Evolutionary conservation across 306 rosid genomes (phyloP).

Genomic region (Phaseolus lunatus): DNA sequence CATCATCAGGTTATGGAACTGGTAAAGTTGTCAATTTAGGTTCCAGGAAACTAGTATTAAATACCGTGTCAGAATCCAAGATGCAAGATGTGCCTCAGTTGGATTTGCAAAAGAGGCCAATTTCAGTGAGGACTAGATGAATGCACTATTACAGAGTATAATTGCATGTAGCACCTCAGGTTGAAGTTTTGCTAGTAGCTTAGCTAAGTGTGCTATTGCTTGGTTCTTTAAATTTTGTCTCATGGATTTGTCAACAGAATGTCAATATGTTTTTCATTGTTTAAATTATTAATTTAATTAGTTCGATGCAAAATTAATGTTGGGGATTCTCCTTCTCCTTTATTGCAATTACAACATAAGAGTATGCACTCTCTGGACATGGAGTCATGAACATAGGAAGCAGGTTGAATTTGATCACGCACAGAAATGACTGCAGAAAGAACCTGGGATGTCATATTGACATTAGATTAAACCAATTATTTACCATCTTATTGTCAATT

Average conservation of each 20-base stretch:
- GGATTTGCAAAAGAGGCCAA: slow-evolving; percentile 60
- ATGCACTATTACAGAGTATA: slow-evolving; percentile 42
- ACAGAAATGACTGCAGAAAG: neutral
- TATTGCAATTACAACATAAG: neutral
- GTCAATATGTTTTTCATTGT: neutral
- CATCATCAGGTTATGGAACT: slow-evolving; percentile 48
- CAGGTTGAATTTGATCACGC: slow-evolving; percentile 16
- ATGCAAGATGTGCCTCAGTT: slow-evolving; percentile 44
- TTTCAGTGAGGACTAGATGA: slow-evolving; percentile 62
- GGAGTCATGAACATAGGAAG: neutral
- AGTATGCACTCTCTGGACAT: neutral
- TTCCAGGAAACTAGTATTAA: slow-evolving; percentile 15
- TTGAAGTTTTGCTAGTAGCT: slow-evolving; percentile 34
- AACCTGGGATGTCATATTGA: neutral
- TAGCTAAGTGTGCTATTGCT: slow-evolving; percentile 27
- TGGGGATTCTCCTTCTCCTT: neutral
- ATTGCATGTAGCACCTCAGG: slow-evolving; percentile 2
- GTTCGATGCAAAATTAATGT: slow-evolving; percentile 19
- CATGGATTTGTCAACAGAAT: slow-evolving; percentile 4
- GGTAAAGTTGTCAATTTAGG: slow-evolving; percentile 47
- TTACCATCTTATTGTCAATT: slow-evolving; percentile 11
- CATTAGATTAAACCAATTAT: slow-evolving; percentile 10
- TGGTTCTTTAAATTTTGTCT: slow-evolving; percentile 39
- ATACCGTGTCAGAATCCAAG: slow-evolving; percentile 47
- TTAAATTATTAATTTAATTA: slow-evolving; percentile 14